A percentile compares a stretch with the other conserved stretches of the same genome.
These are phyloP conservation scores for Mallotus repandus DNA, from an alignment of 441 rosid species.

Conservation along the genomic window DNA sequence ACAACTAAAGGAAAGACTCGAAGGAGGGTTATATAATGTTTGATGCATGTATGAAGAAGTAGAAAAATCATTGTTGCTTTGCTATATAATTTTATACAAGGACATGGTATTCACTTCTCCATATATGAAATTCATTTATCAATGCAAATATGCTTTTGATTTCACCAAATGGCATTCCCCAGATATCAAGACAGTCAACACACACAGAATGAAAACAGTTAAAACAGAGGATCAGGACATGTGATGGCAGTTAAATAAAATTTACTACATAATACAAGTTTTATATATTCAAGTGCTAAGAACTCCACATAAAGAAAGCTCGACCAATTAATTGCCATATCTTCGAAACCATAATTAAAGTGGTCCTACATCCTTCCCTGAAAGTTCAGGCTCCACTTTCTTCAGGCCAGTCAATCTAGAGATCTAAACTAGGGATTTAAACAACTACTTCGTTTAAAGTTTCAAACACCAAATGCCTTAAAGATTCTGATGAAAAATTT, in stretches of 20 bases:
- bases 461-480: neutral
- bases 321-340: neutral
- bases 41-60: neutral
- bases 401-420: neutral
- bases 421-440: neutral
- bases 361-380: neutral
- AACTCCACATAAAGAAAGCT: neutral
- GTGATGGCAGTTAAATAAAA: neutral
- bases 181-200: neutral
- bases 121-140: neutral
- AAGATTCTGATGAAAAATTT: neutral
- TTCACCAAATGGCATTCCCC: neutral
- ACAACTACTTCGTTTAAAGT: neutral
- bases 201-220: neutral
- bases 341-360: neutral
- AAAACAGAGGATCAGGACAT: neutral
- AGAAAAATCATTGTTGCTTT: neutral
- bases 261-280: neutral
- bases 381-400: neutral
- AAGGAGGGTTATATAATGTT: too few species aligned
- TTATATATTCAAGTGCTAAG: neutral
- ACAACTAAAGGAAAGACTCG: neutral
- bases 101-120: neutral
- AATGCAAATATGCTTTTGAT: neutral
- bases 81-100: neutral